A percentile compares a stretch with the other conserved stretches of the same genome.
Evolutionary conservation across 768 basidiomycete genomes (phyloP).

Genomic region (Trametes maxima): DNA sequence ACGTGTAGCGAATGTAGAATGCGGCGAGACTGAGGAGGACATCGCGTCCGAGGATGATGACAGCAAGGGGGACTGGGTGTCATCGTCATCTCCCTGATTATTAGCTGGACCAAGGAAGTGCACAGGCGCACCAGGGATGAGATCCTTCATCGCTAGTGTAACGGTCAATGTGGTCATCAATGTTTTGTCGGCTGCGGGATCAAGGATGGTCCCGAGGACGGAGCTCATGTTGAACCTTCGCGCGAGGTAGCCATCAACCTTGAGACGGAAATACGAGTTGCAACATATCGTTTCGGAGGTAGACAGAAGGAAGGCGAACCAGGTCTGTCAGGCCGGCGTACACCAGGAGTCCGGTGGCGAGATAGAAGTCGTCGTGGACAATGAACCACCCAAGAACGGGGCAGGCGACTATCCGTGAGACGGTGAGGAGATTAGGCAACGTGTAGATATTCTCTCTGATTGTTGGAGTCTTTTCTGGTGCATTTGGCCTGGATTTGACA

Average conservation of each 20-base stretch:
- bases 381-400: slow-evolving; percentile 93
- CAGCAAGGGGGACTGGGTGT: slow-evolving; percentile 75
- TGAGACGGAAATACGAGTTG: slow-evolving; percentile 17
- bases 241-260: slow-evolving; percentile 94
- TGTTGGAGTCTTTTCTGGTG: neutral
- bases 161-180: slow-evolving; percentile 93
- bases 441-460: slow-evolving; percentile 88
- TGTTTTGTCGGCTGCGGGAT: slow-evolving; percentile 96
- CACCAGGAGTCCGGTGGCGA: slow-evolving; percentile 81
- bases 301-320: slow-evolving; percentile 51
- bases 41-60: slow-evolving; percentile 88
- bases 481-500: neutral
- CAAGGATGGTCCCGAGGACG: slow-evolving; percentile 93
- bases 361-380: slow-evolving; percentile 72
- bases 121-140: slow-evolving; percentile 74
- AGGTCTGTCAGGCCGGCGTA: slow-evolving; percentile 93
- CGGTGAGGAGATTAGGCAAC: slow-evolving; percentile 85
- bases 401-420: slow-evolving; percentile 85
- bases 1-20: slow-evolving; percentile 91
- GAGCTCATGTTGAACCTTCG: slow-evolving; percentile 83
- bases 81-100: neutral
- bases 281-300: slow-evolving; percentile 2
- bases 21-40: slow-evolving; percentile 83
- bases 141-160: slow-evolving; percentile 78
- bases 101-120: neutral